Percentiles rank a stretch among this genome's conserved stretches.
These are phyloP conservation scores for Penicillium sp. DNA, from an alignment of 2,329 filamentous ascomycete species.

Conservation along the genomic window DNA sequence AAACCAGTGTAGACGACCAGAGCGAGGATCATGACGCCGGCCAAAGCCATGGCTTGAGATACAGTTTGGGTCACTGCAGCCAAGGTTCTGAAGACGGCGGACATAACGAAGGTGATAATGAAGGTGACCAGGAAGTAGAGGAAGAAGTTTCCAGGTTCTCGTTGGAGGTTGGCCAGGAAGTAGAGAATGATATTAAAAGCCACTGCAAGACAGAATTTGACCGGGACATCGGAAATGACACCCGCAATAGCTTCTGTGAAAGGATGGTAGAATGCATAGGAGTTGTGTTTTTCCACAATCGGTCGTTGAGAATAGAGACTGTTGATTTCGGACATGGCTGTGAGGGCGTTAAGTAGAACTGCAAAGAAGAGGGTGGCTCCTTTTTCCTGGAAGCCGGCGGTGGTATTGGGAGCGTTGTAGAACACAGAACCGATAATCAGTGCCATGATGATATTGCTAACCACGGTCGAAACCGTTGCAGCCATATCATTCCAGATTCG, in stretches of 20 bases:
- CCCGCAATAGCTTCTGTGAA: slow-evolving; percentile 16
- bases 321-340: slow-evolving; percentile 38
- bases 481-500: slow-evolving; percentile 72
- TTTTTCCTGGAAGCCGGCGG: slow-evolving; percentile 70
- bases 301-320: slow-evolving; percentile 40
- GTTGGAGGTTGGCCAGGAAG: slow-evolving; percentile 77
- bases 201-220: slow-evolving; percentile 70
- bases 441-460: slow-evolving; percentile 68
- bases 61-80: slow-evolving; percentile 69
- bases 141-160: slow-evolving; percentile 75
- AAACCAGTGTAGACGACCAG: slow-evolving; percentile 50
- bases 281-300: slow-evolving; percentile 31
- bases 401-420: slow-evolving; percentile 65
- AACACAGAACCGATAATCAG: slow-evolving; percentile 78
- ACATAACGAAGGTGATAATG: slow-evolving; percentile 71
- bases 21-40: slow-evolving; percentile 47
- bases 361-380: slow-evolving; percentile 82
- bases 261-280: slow-evolving; percentile 32
- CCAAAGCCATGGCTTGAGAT: slow-evolving; percentile 55
- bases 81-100: slow-evolving; percentile 78
- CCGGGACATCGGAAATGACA: slow-evolving; percentile 54
- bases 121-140: slow-evolving; percentile 79
- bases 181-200: slow-evolving; percentile 77
- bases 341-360: slow-evolving; percentile 79
- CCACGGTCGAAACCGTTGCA: slow-evolving; percentile 62